Conservation (phyloP, 2,329 filamentous ascomycete species). For the Colletotrichum truncatum region DNA sequence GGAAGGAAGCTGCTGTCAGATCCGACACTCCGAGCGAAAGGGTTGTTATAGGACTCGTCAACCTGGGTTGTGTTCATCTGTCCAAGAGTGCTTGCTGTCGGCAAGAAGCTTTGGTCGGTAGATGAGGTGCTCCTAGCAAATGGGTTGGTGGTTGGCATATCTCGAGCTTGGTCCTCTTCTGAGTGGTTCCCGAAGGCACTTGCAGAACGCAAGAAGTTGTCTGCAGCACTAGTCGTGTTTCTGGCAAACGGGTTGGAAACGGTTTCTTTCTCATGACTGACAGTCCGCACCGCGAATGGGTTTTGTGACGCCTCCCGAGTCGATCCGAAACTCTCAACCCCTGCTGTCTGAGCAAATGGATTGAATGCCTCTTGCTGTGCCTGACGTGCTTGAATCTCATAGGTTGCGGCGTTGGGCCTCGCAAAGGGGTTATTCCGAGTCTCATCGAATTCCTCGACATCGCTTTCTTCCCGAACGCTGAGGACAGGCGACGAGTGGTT, state of each 20-base stretch:
- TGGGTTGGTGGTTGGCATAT: background rate
- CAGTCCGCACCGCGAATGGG: background rate
- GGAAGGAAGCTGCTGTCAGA: conserved; percentile 11
- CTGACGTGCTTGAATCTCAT: background rate
- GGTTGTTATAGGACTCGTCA: background rate
- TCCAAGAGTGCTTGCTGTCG: background rate
- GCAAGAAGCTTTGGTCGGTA: background rate
- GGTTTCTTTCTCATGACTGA: background rate
- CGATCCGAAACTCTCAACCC: background rate
- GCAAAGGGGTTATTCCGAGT: conserved; percentile 11
- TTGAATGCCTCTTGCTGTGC: conserved; percentile 1
- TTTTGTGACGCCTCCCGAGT: background rate
- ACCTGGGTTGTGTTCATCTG: background rate
- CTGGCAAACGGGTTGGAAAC: conserved; percentile 8
- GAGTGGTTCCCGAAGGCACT: background rate
- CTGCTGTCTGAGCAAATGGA: conserved; percentile 2
- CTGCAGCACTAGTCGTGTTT: conserved; percentile 8
- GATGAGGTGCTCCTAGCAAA: conserved; percentile 17
- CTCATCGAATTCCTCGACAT: background rate
- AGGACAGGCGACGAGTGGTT: conserved; percentile 15
- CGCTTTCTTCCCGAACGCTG: conserved; percentile 9
- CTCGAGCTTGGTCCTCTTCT: background rate
- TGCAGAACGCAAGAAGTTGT: conserved; percentile 4
- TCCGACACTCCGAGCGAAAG: conserved; percentile 1
- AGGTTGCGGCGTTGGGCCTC: background rate